These are phyloP conservation scores for Xylaria telfairii DNA, from an alignment of 495 filamentous ascomycete genomes.

Conservation along the genomic window DNA sequence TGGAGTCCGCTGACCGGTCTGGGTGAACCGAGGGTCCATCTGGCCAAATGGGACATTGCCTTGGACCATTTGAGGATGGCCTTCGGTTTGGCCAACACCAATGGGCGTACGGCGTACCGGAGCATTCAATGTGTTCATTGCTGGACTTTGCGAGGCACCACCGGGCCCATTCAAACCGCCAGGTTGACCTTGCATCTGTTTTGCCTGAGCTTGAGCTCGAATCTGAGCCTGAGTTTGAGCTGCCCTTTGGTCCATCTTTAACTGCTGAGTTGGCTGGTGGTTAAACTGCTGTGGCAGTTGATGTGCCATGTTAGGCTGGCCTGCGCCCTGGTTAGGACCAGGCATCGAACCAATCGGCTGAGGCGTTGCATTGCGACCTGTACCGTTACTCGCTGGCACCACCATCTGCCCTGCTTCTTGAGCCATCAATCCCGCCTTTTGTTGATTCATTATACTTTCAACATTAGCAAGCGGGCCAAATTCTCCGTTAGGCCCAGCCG, in stretches of 20 bases:
- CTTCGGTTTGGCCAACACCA: slow-evolving; percentile 44
- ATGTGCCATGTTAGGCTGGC: slow-evolving; percentile 42
- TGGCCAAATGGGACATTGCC: slow-evolving; percentile 44
- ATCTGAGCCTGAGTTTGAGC: slow-evolving; percentile 47
- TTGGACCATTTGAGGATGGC: slow-evolving; percentile 42
- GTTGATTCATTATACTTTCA: slow-evolving; percentile 56
- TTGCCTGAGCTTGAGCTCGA: slow-evolving; percentile 46
- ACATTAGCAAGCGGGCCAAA: slow-evolving; percentile 51
- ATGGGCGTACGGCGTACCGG: slow-evolving; percentile 54
- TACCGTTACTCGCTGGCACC: slow-evolving; percentile 54
- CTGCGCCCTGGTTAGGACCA: slow-evolving; percentile 42
- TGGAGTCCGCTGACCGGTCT: slow-evolving; percentile 41
- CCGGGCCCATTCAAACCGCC: slow-evolving; percentile 50
- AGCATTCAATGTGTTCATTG: slow-evolving; percentile 56
- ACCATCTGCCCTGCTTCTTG: slow-evolving; percentile 58
- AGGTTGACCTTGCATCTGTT: slow-evolving; percentile 56
- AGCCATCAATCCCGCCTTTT: slow-evolving; percentile 51
- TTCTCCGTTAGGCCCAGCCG: slow-evolving; percentile 41
- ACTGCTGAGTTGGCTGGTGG: slow-evolving; percentile 46
- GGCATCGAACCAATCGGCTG: slow-evolving; percentile 47
- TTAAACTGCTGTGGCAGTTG: slow-evolving; percentile 48
- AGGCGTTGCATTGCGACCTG: slow-evolving; percentile 50
- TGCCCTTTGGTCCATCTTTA: slow-evolving; percentile 48
- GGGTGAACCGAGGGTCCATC: slow-evolving; percentile 53
- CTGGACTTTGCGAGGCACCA: slow-evolving; percentile 57